Evolutionary conservation across 257 asterid genomes (phyloP).

Genomic region (Solanum lycopersicoides): DNA sequence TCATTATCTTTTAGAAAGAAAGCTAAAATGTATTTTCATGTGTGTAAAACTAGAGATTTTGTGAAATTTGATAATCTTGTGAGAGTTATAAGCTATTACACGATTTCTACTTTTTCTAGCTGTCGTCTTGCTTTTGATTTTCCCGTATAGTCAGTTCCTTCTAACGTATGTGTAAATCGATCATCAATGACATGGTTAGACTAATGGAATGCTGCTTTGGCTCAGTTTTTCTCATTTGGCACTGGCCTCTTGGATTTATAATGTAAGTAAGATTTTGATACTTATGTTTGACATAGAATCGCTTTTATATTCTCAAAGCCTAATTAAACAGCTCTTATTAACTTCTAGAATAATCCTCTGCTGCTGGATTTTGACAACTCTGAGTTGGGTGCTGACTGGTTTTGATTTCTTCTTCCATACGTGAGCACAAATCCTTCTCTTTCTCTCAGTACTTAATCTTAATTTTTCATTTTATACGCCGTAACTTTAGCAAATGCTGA

Average conservation of each 20-base stretch:
- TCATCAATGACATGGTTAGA: slow-evolving; percentile 20
- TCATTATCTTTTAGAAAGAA: neutral
- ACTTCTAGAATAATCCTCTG: slow-evolving; percentile 31
- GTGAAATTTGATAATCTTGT: neutral
- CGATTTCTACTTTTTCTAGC: neutral
- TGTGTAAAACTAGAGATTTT: neutral
- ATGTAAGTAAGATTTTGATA: slow-evolving; percentile 23
- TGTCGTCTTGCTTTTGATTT: neutral
- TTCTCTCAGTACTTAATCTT: neutral
- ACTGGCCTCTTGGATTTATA: slow-evolving; percentile 35
- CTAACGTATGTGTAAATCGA: slow-evolving; percentile 13
- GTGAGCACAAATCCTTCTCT: slow-evolving; percentile 18
- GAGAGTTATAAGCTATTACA: neutral
- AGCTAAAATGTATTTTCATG: neutral
- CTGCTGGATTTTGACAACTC: slow-evolving; percentile 44
- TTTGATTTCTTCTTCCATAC: slow-evolving; percentile 34
- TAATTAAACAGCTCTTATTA: neutral
- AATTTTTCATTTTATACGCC: neutral
- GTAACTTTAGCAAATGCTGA: neutral
- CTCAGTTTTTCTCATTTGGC: slow-evolving; percentile 42
- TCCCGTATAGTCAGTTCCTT: neutral
- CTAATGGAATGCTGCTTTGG: slow-evolving; percentile 51
- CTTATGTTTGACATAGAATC: neutral
- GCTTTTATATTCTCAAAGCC: neutral
- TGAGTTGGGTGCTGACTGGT: slow-evolving; percentile 43